These are phyloP conservation scores for Sonneratia alba DNA, from an alignment of 345 rosid genomes.

Conservation along the genomic window DNA sequence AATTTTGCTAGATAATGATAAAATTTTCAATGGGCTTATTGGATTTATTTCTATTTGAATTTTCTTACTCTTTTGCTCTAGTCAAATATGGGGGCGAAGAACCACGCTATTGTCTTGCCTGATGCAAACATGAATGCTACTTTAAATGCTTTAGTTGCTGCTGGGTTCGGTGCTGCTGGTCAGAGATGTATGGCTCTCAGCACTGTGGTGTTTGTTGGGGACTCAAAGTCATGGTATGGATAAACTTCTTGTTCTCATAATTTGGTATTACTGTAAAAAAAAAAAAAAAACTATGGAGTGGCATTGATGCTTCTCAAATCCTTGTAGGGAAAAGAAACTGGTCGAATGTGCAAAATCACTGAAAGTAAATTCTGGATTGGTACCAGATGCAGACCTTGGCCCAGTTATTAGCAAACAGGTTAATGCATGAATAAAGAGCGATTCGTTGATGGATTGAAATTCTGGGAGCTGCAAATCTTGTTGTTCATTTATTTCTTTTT, in stretches of 20 bases:
- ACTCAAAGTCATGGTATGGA: conserved; percentile 60
- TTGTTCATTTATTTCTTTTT: not conserved
- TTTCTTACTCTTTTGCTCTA: conserved; percentile 17
- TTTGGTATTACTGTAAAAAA: not conserved
- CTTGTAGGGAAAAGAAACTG: conserved; percentile 62
- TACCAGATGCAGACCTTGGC: conserved; percentile 84
- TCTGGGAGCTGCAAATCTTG: not conserved
- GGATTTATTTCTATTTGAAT: not conserved
- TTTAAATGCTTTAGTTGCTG: conserved; percentile 78
- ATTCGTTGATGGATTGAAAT: not conserved
- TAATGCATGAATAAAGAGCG: not conserved
- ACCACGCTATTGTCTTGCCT: conserved; percentile 79
- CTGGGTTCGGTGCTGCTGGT: conserved; percentile 99
- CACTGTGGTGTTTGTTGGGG: conserved; percentile 81
- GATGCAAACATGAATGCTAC: conserved; percentile 78
- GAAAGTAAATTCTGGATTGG: conserved; percentile 82
- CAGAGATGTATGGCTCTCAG: conserved; percentile 99
- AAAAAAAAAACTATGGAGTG: not conserved
- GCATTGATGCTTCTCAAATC: conserved; percentile 1
- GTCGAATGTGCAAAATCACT: conserved; percentile 68
- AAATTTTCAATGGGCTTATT: not conserved
- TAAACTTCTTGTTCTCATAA: not conserved
- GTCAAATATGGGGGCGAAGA: conserved; percentile 99
- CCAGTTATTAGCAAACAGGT: conserved; percentile 95
- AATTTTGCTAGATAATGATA: not conserved